Evolutionary conservation across 805 yeast genomes (phyloP).

Genomic region (Metschnikowia peoriensis): DNA sequence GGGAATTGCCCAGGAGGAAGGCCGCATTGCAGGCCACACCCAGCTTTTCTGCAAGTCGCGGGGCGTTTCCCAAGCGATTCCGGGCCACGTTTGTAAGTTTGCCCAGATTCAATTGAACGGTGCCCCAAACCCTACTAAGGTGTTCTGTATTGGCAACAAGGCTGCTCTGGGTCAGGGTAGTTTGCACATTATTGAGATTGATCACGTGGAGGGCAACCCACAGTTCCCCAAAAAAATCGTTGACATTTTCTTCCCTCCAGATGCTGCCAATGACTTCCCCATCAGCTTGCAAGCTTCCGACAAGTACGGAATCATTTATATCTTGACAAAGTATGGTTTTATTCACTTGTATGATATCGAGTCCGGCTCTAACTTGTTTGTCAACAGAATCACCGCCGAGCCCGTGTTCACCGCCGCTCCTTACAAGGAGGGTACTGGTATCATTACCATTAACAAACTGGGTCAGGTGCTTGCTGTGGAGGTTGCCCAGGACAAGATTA

Average conservation of each 20-base stretch:
- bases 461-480: conserved; percentile 96
- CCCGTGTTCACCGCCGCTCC: conserved; percentile 88
- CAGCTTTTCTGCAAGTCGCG: conserved; percentile 88
- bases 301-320: conserved; percentile 81
- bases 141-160: conserved; percentile 91
- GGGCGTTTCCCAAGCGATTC: conserved; percentile 93
- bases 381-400: conserved; percentile 94
- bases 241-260: conserved; percentile 95
- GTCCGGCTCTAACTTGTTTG: conserved; percentile 87
- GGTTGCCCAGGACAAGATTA: conserved; percentile 75
- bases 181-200: conserved; percentile 92
- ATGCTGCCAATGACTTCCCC: conserved; percentile 95
- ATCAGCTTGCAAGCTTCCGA: conserved; percentile 84
- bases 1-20: conserved; percentile 92
- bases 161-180: conserved; percentile 68
- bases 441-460: conserved; percentile 87
- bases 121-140: conserved; percentile 71
- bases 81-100: conserved; percentile 95
- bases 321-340: conserved; percentile 94
- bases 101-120: conserved; percentile 74
- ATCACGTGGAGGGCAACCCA: conserved; percentile 86
- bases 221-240: conserved; percentile 82
- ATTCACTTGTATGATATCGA: conserved; percentile 94
- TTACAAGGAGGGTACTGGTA: conserved; percentile 73
- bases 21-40: conserved; percentile 93